A percentile compares a stretch with the other conserved stretches of the same genome.
Evolutionary conservation across 495 filamentous ascomycete species (phyloP).

Genomic region (Aspergillus avenaceus): DNA sequence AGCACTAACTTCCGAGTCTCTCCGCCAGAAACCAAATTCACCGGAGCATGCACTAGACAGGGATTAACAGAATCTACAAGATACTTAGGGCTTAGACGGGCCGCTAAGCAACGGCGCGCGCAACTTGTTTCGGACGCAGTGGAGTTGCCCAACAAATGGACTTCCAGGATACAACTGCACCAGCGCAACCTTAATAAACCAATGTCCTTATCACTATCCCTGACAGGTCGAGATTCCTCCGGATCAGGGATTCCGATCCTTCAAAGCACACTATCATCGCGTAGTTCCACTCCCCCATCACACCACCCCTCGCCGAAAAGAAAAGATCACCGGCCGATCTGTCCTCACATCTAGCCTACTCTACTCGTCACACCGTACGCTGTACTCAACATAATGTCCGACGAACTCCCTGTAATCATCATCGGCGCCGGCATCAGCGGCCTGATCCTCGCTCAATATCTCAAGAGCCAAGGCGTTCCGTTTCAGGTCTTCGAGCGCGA

Average conservation of each 20-base stretch:
- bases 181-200: not conserved
- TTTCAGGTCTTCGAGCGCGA: constrained; percentile 56
- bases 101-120: too few species aligned
- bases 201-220: not conserved
- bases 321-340: not conserved
- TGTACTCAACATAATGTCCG: not conserved
- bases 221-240: not conserved
- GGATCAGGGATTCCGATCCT: not conserved
- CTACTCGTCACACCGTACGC: not conserved
- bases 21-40: too few species aligned
- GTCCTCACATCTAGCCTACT: not conserved
- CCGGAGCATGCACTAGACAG: not conserved
- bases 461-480: constrained; percentile 40
- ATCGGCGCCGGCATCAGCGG: constrained; percentile 59
- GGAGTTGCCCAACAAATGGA: not conserved
- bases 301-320: not conserved
- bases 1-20: too few species aligned
- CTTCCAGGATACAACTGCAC: not conserved
- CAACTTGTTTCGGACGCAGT: too few species aligned
- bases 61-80: not conserved
- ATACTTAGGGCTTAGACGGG: not conserved
- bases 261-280: not conserved
- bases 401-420: constrained; percentile 41
- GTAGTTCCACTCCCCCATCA: not conserved
- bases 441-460: constrained; percentile 54